Conservation (phyloP, 345 rosid species). For the Brassica juncea region DNA sequence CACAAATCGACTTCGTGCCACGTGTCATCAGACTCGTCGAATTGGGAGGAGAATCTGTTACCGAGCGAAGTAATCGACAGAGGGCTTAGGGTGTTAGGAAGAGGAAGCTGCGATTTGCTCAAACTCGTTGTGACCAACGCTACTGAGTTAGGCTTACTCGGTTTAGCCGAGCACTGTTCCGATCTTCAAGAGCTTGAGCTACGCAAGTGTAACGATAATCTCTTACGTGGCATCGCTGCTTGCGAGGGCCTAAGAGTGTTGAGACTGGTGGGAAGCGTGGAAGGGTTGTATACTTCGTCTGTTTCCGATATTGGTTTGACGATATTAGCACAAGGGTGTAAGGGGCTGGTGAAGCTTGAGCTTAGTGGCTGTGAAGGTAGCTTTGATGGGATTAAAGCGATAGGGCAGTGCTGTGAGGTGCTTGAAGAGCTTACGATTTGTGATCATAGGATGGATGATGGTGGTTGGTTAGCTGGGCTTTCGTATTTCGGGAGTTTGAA, state of each 20-base stretch:
- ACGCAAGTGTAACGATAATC: conserved; percentile 67
- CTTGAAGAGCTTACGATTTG: conserved; percentile 70
- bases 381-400: conserved; percentile 91
- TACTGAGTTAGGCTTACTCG: conserved; percentile 65
- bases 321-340: conserved; percentile 91
- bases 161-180: conserved; percentile 61
- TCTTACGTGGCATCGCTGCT: conserved; percentile 77
- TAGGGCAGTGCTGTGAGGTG: conserved; percentile 92
- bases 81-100: conserved; percentile 59
- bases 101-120: conserved; percentile 66
- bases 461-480: conserved; percentile 96
- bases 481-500: conserved; percentile 75
- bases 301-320: conserved; percentile 94
- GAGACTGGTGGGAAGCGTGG: conserved; percentile 64
- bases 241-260: conserved; percentile 73
- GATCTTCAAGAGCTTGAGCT: conserved; percentile 79
- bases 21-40: conserved; percentile 40
- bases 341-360: conserved; percentile 83
- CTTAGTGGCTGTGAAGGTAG: conserved; percentile 92
- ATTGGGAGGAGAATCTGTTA: conserved; percentile 51
- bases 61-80: conserved; percentile 56
- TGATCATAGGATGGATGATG: conserved; percentile 90
- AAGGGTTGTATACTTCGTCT: conserved; percentile 61
- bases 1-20: conserved; percentile 47
- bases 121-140: conserved; percentile 69